Evolutionary conservation across 2,329 filamentous ascomycete genomes (phyloP), one percentile per base, ranked within the genome.

Genomic region (Daldinia sp.): DNA sequence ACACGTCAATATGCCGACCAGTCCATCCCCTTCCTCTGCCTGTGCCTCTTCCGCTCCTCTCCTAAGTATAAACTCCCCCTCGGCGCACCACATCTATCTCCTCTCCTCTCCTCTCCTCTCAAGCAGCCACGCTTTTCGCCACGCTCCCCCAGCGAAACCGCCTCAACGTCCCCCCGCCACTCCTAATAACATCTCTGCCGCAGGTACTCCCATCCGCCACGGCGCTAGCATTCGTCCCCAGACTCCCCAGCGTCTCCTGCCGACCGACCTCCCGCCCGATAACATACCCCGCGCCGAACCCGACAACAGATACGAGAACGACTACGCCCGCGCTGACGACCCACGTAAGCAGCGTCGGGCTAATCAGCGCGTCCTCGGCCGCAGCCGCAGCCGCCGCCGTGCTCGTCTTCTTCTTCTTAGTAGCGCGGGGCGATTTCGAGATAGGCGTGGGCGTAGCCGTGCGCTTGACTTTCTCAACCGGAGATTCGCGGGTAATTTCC

Each of bases 211-310:
- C 75, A 23, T 81, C 80, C 17, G 80, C 77, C 5, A 74, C 70
- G 1, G 75, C 71, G 17, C 73, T 76, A n/a, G 80, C 77, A 66
- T 83, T 82, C 53, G 77, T 74, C 39, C 79, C 72, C 37, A 80
- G 74, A 13, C 78, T 78, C 8, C 76, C 77, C n/a, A 83, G 73
- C 10, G 78, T 78, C 71, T 90, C 87, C 67, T 89, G 85, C 30
- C 85, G 81, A 2, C 88, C 88, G 21, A 88, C 87, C 68, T 90
- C 88, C 23, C 87, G 80, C 4, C 88, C 88, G 61, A 90, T 87
- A 21, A 89, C 87, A 70, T 89, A 90, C 9, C 88, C 88, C 7
- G 88, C 88, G 2, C 88, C 87, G 68, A 91, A 90, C 1, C 87
- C 87, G 30, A 90, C 87, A 1, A 89, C 88, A 6, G 85, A 88